Conservation (phyloP, 306 rosid species). For the Castanea crenata region DNA sequence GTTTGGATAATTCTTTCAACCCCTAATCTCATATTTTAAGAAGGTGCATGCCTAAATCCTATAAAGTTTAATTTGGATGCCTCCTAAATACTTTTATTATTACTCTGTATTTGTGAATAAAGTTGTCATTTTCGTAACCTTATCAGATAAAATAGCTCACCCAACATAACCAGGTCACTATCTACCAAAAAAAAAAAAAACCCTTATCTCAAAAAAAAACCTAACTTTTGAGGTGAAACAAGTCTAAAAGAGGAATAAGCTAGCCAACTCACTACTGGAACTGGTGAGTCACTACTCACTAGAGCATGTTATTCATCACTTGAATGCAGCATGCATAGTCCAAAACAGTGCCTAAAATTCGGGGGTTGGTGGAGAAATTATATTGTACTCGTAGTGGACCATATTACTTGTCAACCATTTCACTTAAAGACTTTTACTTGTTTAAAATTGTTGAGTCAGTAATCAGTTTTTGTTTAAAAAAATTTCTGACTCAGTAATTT, state of each 20-base stretch:
- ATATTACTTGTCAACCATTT: no score
- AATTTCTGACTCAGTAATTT: no score
- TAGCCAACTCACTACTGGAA: not conserved
- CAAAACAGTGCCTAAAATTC: slow-evolving; percentile 5
- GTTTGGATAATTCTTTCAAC: slow-evolving; percentile 15
- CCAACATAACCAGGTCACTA: slow-evolving; percentile 21
- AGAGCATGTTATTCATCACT: not conserved
- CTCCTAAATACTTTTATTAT: no score
- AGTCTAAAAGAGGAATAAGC: not conserved
- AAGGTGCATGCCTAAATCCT: not conserved
- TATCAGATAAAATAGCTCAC: not conserved
- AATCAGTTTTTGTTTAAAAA: no score
- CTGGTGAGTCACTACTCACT: no score
- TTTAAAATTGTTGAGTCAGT: no score
- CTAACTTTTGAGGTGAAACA: slow-evolving; percentile 12
- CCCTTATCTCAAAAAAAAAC: slow-evolving; percentile 17
- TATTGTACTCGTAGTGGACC: no score
- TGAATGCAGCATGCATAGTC: slow-evolving; percentile 1
- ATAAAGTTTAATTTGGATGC: no score
- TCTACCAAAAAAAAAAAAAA: slow-evolving; percentile 11
- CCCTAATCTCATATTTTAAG: slow-evolving; percentile 2
- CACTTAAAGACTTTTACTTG: no score
- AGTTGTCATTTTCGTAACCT: not conserved
- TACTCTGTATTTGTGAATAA: slow-evolving; percentile 4
- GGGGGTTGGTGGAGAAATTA: not conserved